These are phyloP conservation scores for Saturnispora dispora DNA, from an alignment of 805 yeast species.

Conservation along the genomic window DNA sequence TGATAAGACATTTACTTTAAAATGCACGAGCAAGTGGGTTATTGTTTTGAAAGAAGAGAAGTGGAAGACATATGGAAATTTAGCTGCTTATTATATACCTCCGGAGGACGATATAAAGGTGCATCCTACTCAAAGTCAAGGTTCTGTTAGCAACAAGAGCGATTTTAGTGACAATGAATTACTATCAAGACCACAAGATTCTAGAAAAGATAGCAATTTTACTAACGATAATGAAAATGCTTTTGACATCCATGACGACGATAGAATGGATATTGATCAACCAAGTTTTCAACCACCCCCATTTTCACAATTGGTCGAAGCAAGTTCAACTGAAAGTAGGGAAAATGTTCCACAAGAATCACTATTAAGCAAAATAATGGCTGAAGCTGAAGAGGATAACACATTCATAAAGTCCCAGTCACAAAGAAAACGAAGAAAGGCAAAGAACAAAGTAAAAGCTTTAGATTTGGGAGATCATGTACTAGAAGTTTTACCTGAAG, in stretches of 20 bases:
- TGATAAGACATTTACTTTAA: not conserved
- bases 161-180: not conserved
- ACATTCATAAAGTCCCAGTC: not conserved
- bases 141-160: not conserved
- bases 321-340: not conserved
- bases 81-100: conserved; percentile 6
- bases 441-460: not conserved
- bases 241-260: not conserved
- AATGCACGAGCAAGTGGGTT: conserved; percentile 2
- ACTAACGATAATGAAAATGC: not conserved
- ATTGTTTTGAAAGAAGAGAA: not conserved
- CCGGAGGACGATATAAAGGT: not conserved
- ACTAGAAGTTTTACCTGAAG: not conserved
- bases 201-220: not conserved
- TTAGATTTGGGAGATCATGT: not conserved
- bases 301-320: not conserved
- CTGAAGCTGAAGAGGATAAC: conserved; percentile 1
- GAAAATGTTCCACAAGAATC: not conserved
- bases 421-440: conserved; percentile 1
- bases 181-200: not conserved
- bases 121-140: not conserved
- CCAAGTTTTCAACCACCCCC: not conserved
- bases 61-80: conserved; percentile 9
- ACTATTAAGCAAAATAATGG: conserved; percentile 2
- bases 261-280: not conserved